These are phyloP conservation scores for Pseudocohnilembus persalinus DNA, from an alignment of 169 alveolate species.

Conservation along the genomic window DNA sequence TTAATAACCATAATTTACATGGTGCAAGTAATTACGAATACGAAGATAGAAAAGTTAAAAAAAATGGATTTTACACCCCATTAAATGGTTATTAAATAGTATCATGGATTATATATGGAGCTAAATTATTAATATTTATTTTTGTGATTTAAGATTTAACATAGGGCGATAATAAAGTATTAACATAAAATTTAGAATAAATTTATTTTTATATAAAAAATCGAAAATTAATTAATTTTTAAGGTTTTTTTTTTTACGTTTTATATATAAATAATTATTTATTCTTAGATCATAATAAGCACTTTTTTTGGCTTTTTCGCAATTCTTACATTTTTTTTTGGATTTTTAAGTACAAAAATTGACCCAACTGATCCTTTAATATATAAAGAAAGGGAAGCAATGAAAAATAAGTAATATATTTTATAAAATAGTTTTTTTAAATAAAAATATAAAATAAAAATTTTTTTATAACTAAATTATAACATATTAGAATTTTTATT, in stretches of 20 bases:
- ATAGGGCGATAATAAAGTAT: not conserved
- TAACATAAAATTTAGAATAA: not conserved
- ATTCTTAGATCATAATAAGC: no score
- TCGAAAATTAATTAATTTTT: no score
- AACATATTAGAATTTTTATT: no score
- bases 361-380: slow-evolving; percentile 46
- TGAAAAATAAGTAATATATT: slow-evolving; percentile 4
- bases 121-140: not conserved
- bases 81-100: slow-evolving; percentile 17
- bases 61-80: slow-evolving; percentile 39
- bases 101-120: not conserved
- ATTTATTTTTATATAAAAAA: no score
- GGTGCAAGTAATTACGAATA: not conserved
- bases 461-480: not conserved
- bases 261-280: no score
- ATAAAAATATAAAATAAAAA: slow-evolving; percentile 3
- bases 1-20: no score
- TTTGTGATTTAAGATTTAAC: not conserved
- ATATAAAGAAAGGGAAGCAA: slow-evolving; percentile 13
- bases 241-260: no score
- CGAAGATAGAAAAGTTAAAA: slow-evolving; percentile 16
- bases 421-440: not conserved
- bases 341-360: slow-evolving; percentile 10
- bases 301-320: not conserved
- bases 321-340: not conserved